Evolutionary conservation across 2,329 filamentous ascomycete genomes (phyloP).

Genomic region (Exophiala lecanii-corni): DNA sequence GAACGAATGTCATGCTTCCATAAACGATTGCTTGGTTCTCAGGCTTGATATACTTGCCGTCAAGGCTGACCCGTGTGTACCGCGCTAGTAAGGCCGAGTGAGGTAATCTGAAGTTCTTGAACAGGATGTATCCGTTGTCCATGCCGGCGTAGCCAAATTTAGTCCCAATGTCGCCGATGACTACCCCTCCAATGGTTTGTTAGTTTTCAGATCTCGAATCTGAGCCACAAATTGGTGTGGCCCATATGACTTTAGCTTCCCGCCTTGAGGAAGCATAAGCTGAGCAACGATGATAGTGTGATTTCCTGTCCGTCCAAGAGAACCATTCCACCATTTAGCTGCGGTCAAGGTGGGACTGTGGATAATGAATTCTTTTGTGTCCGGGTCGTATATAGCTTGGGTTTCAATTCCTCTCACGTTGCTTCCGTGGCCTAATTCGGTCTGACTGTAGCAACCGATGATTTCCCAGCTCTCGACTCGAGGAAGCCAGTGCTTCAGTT

Average conservation of each 20-base stretch:
- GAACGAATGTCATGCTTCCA: constrained; percentile 46
- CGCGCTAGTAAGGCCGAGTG: constrained; percentile 46
- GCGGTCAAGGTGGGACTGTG: constrained; percentile 50
- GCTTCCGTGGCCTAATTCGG: constrained; percentile 49
- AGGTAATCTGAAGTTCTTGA: constrained; percentile 44
- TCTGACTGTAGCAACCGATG: constrained; percentile 49
- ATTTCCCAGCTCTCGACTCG: constrained; percentile 46
- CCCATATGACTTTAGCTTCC: constrained; percentile 40
- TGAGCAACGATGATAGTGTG: constrained; percentile 52
- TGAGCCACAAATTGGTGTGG: constrained; percentile 51
- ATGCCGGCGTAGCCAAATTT: constrained; percentile 51
- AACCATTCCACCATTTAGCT: constrained; percentile 53
- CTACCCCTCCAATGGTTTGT: constrained; percentile 45
- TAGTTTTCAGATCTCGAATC: constrained; percentile 46
- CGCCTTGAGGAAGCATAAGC: constrained; percentile 39
- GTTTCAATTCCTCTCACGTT: constrained; percentile 49
- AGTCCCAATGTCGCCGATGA: constrained; percentile 52
- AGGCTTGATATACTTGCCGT: constrained; percentile 41
- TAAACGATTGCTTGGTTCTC: constrained; percentile 47
- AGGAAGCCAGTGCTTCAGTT: constrained; percentile 46
- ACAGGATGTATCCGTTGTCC: constrained; percentile 53
- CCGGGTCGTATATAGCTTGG: constrained; percentile 42
- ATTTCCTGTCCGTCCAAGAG: constrained; percentile 49
- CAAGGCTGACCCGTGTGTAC: constrained; percentile 44
- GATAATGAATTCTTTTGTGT: constrained; percentile 43